phyloP scores from a whole-genome alignment of 495 filamentous ascomycete species.

The Penicillium salamii region DNA sequence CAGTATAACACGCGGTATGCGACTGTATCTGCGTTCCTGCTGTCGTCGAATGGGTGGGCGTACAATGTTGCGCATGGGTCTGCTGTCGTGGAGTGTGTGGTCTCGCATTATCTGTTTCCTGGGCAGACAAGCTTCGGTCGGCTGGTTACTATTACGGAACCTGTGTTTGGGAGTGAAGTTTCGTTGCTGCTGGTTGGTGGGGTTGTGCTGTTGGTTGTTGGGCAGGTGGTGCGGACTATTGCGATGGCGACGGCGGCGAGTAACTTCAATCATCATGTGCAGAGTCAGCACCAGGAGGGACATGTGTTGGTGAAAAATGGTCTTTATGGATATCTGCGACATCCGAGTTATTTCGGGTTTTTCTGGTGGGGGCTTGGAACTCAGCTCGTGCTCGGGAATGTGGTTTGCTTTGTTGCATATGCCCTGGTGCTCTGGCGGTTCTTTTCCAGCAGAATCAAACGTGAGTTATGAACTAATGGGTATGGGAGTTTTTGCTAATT shows the following conservation, averaged over 20 bases:
- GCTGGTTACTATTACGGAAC: constrained; percentile 28
- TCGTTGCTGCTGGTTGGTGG: constrained; percentile 47
- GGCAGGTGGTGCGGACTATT: constrained; percentile 67
- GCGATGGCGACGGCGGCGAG: constrained; percentile 88
- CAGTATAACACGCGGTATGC: constrained; percentile 74
- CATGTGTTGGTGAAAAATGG: constrained; percentile 81
- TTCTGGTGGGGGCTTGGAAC: constrained; percentile 98
- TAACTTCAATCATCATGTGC: constrained; percentile 90
- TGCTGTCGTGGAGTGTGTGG: constrained; percentile 67
- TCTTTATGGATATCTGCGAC: constrained; percentile 61
- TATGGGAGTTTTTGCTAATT: neutral
- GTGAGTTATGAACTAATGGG: constrained; percentile 42
- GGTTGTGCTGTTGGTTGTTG: constrained; percentile 59
- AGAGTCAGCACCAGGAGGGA: constrained; percentile 57
- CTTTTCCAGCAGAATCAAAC: constrained; percentile 66
- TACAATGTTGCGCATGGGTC: constrained; percentile 80
- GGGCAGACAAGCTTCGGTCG: constrained; percentile 4
- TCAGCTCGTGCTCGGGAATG: constrained; percentile 85
- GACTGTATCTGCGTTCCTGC: constrained; percentile 69
- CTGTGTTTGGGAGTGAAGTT: constrained; percentile 13
- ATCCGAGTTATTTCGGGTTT: constrained; percentile 95
- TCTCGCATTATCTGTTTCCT: constrained; percentile 59
- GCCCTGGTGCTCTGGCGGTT: constrained; percentile 77
- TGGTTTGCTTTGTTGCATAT: constrained; percentile 72
- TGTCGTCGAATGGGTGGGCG: constrained; percentile 78